Evolutionary conservation across 1,284 basidiomycete genomes (phyloP), one percentile per base, ranked within the genome.

Genomic region (Pulchroboletus neoregius): DNA sequence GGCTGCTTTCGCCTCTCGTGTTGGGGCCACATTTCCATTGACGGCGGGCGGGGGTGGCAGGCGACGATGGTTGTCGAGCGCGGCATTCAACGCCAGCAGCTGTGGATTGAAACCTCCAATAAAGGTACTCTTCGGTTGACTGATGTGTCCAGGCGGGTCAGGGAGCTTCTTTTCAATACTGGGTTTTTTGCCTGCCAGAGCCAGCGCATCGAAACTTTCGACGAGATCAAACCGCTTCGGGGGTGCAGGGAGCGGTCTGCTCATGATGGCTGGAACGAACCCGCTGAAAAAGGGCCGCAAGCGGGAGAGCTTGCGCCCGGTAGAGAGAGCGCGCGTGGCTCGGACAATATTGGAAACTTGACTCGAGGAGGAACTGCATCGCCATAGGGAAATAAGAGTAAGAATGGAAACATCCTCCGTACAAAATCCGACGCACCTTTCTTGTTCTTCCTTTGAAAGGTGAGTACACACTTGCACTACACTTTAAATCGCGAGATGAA

Each of bases 401-500:
- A 28, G 28, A 24, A 27, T 11, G 27, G 26, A 22, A 36, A 43
- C 32, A 27, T 9, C 20, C 31, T 5, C 15, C 24, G 6, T 26
- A 16, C 5, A 4, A 20, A 20, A 20, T 20, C 20, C 20, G 20
- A 20, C 20, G 20, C 20, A 4, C 20, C 20, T 10, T 37, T 27
- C 15, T 39, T 9, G 16, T 30, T 26, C 24, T 26, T 8, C n/a
- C 23, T 8, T 7, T 11, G 10, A 34, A 23, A 15, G 30, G 34
- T 38, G 16, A 43, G 45, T 36, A 26, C 36, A 15, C 16, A 8
- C 4, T 6, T 9, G 20, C 8, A 43, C 7, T 31, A 32, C 39
- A 12, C 27, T 23, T 20, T 34, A 6, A 1, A n/a, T 43, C 20
- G 12, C 37, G 49, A 46, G 87, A 90, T 81, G 87, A 89, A 87